phyloP scores from a whole-genome alignment of 2,329 filamentous ascomycete species.

The Neonectria ditissima region DNA sequence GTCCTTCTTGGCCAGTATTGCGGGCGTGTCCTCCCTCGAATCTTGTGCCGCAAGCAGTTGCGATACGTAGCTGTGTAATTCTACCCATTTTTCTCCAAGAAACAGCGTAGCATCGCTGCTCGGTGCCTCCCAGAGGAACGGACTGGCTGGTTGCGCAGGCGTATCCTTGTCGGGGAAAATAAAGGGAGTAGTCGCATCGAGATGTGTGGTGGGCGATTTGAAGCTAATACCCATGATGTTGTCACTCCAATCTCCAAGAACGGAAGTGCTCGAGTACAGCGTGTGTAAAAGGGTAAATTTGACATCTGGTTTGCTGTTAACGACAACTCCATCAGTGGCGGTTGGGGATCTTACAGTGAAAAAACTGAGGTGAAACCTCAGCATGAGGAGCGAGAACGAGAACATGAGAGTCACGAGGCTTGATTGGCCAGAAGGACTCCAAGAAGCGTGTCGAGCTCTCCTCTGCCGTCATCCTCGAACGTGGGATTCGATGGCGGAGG shows the following conservation, averaged over 20 bases:
- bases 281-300: slow-evolving; percentile 84
- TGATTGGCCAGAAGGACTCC: slow-evolving; percentile 87
- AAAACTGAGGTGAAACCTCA: slow-evolving; percentile 84
- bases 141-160: slow-evolving; percentile 52
- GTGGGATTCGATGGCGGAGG: slow-evolving; percentile 79
- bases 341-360: slow-evolving; percentile 70
- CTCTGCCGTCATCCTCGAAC: slow-evolving; percentile 69
- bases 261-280: slow-evolving; percentile 70
- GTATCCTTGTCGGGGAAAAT: slow-evolving; percentile 53
- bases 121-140: slow-evolving; percentile 89
- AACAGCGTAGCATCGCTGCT: slow-evolving; percentile 85
- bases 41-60: slow-evolving; percentile 65
- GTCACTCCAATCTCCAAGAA: slow-evolving; percentile 58
- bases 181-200: slow-evolving; percentile 72
- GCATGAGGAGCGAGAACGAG: slow-evolving; percentile 86
- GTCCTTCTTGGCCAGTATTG: slow-evolving; percentile 63
- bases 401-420: slow-evolving; percentile 75
- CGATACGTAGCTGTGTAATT: slow-evolving; percentile 84
- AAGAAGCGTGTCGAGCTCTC: slow-evolving; percentile 81
- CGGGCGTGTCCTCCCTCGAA: slow-evolving; percentile 49
- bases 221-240: slow-evolving; percentile 84
- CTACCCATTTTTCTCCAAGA: slow-evolving; percentile 87
- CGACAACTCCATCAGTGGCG: background rate
- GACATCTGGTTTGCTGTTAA: slow-evolving; percentile 65
- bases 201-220: slow-evolving; percentile 73